Evolutionary conservation across 345 rosid species (phyloP).

Genomic region (Angophora floribunda): DNA sequence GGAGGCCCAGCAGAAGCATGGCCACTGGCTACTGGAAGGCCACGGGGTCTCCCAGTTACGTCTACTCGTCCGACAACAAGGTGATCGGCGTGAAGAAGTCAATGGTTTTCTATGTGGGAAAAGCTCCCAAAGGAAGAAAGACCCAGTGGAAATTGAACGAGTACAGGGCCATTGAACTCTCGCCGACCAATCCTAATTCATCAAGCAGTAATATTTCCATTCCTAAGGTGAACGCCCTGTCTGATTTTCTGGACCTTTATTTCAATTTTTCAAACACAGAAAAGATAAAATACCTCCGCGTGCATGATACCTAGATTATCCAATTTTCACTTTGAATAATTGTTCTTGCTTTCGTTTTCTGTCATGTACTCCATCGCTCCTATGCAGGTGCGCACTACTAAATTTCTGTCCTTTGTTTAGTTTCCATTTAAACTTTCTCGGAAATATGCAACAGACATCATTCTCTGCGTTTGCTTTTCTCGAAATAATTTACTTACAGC

Average conservation of each 20-base stretch:
- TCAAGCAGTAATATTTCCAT: neutral
- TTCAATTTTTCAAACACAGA: neutral
- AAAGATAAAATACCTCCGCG: neutral
- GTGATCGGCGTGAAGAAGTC: constrained; percentile 77
- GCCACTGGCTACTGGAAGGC: constrained; percentile 90
- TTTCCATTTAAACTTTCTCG: neutral
- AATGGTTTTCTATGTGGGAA: constrained; percentile 81
- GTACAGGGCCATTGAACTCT: neutral
- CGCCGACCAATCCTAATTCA: neutral
- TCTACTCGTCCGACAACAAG: constrained; percentile 49
- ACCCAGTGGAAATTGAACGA: neutral
- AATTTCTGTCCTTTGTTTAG: neutral
- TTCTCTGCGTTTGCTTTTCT: neutral
- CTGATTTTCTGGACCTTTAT: neutral
- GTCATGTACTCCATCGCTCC: neutral
- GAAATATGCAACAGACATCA: neutral
- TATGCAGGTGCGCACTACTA: neutral
- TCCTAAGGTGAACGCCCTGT: neutral
- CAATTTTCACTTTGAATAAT: neutral
- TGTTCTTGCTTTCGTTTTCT: neutral
- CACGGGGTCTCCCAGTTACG: constrained; percentile 73
- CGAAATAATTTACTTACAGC: neutral
- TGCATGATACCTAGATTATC: neutral
- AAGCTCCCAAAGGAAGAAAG: constrained; percentile 61
- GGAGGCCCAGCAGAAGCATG: constrained; percentile 63